Evolutionary conservation across 1,284 basidiomycete genomes (phyloP).

Genomic region (Apiotrichum veenhuisii): DNA sequence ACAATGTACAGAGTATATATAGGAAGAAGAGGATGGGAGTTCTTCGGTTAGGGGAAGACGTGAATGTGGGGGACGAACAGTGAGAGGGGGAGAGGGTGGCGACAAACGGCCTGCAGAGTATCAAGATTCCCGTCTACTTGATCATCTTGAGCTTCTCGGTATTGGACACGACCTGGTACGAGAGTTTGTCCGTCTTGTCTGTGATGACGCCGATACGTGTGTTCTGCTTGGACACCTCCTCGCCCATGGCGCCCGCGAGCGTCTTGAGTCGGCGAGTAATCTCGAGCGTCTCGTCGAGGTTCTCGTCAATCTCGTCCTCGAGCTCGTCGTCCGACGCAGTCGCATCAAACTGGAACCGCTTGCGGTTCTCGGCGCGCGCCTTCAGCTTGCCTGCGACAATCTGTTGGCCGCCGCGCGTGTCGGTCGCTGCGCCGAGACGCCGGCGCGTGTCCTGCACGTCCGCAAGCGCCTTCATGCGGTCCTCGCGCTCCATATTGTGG

Average conservation of each 20-base stretch:
- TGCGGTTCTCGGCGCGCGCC: constrained; percentile 14
- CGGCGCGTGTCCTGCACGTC: constrained; percentile 85
- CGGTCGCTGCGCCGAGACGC: constrained; percentile 71
- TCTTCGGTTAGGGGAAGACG: background rate
- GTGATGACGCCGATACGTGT: constrained; percentile 46
- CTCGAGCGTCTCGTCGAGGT: constrained; percentile 82
- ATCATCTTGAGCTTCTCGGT: constrained; percentile 48
- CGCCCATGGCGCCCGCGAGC: constrained; percentile 64
- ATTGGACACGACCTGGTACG: constrained; percentile 48
- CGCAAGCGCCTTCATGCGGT: constrained; percentile 77
- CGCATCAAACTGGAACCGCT: constrained; percentile 89
- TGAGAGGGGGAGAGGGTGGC: too few species aligned
- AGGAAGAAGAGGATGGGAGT: background rate
- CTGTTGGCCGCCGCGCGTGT: constrained; percentile 40
- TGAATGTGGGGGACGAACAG: too few species aligned
- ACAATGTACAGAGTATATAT: background rate
- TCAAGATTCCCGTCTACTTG: constrained; percentile 23
- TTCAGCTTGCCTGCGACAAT: background rate
- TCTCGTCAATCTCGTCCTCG: constrained; percentile 75
- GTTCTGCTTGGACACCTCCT: constrained; percentile 49
- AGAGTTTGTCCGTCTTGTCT: constrained; percentile 50
- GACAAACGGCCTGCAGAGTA: too few species aligned
- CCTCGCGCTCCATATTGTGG: constrained; percentile 81
- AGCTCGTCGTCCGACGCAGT: constrained; percentile 90
- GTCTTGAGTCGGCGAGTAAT: constrained; percentile 78